Percentiles rank a stretch among this genome's conserved stretches.
These are phyloP conservation scores for Aspergillus conjunctus DNA, from an alignment of 495 filamentous ascomycete species.

Conservation along the genomic window DNA sequence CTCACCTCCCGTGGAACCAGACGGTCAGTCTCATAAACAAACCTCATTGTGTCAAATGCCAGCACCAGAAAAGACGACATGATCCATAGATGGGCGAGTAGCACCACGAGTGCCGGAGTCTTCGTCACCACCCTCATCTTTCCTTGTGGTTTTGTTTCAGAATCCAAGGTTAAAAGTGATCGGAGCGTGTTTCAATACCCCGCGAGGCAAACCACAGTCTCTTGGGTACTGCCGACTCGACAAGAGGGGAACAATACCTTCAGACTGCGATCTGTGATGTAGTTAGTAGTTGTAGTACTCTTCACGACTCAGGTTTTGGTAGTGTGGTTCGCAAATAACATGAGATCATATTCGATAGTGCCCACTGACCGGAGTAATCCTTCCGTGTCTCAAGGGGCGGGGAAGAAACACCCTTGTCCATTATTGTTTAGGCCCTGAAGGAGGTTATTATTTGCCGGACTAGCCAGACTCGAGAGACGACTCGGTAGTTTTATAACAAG, in stretches of 20 bases:
- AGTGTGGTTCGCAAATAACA: too few relatives aligned
- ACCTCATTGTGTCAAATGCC: constrained; percentile 17
- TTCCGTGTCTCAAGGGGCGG: not conserved
- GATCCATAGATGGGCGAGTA: constrained; percentile 11
- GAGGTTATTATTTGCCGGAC: too few relatives aligned
- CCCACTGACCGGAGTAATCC: not conserved
- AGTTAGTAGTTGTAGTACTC: not conserved
- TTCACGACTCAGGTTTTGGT: not conserved
- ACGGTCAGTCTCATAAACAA: constrained; percentile 17
- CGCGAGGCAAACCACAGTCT: not conserved
- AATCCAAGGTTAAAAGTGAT: not conserved
- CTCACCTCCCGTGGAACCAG: constrained; percentile 14
- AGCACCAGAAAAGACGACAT: constrained; percentile 1
- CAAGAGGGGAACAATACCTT: too few relatives aligned
- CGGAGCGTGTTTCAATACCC: not conserved
- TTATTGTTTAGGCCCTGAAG: not conserved
- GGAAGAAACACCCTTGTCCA: constrained; percentile 1
- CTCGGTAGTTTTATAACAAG: not conserved
- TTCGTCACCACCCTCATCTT: not conserved
- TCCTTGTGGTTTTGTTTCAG: not conserved
- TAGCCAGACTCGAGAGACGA: too few relatives aligned
- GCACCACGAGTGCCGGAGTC: not conserved
- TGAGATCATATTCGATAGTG: too few relatives aligned
- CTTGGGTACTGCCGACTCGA: too few relatives aligned
- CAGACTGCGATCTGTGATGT: too few relatives aligned